Conservation (phyloP, 2,329 filamentous ascomycete genomes). For the Metarhizium brunneum region DNA sequence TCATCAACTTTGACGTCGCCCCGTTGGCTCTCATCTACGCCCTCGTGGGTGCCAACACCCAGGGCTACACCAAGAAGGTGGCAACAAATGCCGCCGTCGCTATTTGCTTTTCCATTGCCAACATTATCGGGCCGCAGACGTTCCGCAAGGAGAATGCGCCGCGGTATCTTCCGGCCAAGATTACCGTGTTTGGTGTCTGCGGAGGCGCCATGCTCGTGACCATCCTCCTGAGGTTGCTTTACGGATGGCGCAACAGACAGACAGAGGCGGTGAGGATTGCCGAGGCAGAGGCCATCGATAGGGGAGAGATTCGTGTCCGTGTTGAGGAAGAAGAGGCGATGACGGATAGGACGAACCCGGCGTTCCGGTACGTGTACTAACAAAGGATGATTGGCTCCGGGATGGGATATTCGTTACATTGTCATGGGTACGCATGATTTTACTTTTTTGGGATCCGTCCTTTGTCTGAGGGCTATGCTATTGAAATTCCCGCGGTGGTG, state of each 20-base stretch:
- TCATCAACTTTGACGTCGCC: slow-evolving; percentile 35
- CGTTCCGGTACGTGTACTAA: slow-evolving; percentile 15
- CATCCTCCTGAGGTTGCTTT: slow-evolving; percentile 22
- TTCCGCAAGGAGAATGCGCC: slow-evolving; percentile 33
- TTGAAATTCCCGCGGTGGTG: not conserved
- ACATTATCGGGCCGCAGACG: slow-evolving; percentile 24
- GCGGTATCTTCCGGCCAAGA: slow-evolving; percentile 39
- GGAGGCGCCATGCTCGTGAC: slow-evolving; percentile 23
- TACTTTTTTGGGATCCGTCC: not conserved
- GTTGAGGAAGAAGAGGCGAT: slow-evolving; percentile 15
- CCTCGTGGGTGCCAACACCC: slow-evolving; percentile 37
- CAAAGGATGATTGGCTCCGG: too few relatives aligned
- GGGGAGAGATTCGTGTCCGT: slow-evolving; percentile 15
- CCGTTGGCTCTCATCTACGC: slow-evolving; percentile 44
- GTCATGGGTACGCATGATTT: too few relatives aligned
- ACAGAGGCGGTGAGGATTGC: slow-evolving; percentile 21
- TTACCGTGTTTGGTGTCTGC: slow-evolving; percentile 36
- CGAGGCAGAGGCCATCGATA: too few relatives aligned
- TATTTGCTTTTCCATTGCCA: slow-evolving; percentile 33
- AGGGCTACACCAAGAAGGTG: slow-evolving; percentile 36
- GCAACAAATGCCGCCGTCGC: slow-evolving; percentile 34
- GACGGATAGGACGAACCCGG: slow-evolving; percentile 23
- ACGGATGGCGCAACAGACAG: slow-evolving; percentile 16
- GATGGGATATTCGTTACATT: too few relatives aligned
- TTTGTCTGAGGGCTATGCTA: not conserved